Percentiles rank a stretch among this genome's conserved stretches.
Conservation (phyloP, 139 green algal species). For the Nannochloris sp. region DNA sequence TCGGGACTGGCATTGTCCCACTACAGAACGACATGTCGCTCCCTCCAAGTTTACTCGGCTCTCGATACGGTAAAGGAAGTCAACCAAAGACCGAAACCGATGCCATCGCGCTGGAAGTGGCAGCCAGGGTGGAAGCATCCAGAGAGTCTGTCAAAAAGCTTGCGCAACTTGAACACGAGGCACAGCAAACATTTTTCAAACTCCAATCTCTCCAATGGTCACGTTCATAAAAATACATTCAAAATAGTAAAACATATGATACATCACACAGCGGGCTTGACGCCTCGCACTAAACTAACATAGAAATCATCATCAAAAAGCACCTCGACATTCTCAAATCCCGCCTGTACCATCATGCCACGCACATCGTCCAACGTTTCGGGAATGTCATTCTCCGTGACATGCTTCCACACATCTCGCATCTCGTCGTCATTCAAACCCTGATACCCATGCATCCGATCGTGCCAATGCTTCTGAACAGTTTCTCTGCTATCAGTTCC, state of each 20-base stretch:
- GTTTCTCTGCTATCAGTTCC: background rate
- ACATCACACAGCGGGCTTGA: constrained; percentile 6
- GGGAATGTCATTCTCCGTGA: constrained; percentile 8
- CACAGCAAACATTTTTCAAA: constrained; percentile 52
- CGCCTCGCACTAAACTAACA: background rate
- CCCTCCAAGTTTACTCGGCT: constrained; percentile 22
- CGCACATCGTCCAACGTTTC: background rate
- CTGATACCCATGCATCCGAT: background rate
- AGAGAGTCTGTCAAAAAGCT: constrained; percentile 45
- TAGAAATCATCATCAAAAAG: constrained; percentile 8
- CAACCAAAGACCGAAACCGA: background rate
- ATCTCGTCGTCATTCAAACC: constrained; percentile 6
- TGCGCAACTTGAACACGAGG: constrained; percentile 48
- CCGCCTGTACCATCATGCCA: background rate
- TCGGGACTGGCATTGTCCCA: constrained; percentile 31
- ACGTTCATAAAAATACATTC: background rate
- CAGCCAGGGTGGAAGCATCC: constrained; percentile 37
- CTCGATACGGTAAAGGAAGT: constrained; percentile 22
- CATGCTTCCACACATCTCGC: constrained; percentile 13
- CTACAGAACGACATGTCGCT: constrained; percentile 53
- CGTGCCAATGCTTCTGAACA: background rate
- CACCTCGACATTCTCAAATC: constrained; percentile 1
- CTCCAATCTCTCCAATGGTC: too few relatives aligned
- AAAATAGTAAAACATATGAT: constrained; percentile 9
- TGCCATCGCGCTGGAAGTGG: constrained; percentile 9